Percentiles rank a stretch among this genome's conserved stretches.
Evolutionary conservation across 805 yeast genomes (phyloP).

Genomic region (Pichia exigua): DNA sequence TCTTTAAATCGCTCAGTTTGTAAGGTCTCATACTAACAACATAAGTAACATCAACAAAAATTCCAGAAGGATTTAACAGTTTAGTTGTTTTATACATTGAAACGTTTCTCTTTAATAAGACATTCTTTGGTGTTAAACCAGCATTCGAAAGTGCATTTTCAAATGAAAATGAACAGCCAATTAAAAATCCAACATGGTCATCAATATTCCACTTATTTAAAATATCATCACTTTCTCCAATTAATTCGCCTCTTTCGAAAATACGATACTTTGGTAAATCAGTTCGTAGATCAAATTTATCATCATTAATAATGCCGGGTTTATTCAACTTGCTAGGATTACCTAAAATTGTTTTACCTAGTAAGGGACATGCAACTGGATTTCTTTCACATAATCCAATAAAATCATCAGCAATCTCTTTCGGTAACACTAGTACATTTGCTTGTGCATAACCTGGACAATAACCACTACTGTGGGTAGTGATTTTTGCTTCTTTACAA

Average conservation of each 20-base stretch:
- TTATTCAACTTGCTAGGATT: background rate
- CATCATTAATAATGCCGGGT: background rate
- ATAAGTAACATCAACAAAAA: background rate
- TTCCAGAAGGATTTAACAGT: background rate
- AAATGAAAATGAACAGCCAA: slow-evolving; percentile 6
- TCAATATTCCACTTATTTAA: background rate
- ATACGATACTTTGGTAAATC: slow-evolving; percentile 2
- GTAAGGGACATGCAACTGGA: slow-evolving; percentile 3
- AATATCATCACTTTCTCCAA: background rate
- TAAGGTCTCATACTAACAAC: slow-evolving; percentile 6
- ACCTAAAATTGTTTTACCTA: slow-evolving; percentile 1
- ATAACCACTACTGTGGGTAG: background rate
- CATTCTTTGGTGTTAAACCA: background rate
- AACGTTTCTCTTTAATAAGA: background rate
- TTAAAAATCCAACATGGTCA: slow-evolving; percentile 1
- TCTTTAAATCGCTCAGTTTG: background rate
- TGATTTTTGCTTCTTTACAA: background rate
- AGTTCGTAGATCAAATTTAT: background rate
- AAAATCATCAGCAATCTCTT: background rate
- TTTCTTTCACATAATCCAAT: slow-evolving; percentile 1
- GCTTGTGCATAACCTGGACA: slow-evolving; percentile 3
- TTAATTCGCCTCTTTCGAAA: background rate
- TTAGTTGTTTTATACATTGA: slow-evolving; percentile 2
- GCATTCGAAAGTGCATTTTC: background rate
- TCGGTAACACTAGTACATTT: slow-evolving; percentile 1